Evolutionary conservation across 2,329 filamentous ascomycete species (phyloP), one percentile per base, ranked within the genome.

Genomic region (Calonectria montana): DNA sequence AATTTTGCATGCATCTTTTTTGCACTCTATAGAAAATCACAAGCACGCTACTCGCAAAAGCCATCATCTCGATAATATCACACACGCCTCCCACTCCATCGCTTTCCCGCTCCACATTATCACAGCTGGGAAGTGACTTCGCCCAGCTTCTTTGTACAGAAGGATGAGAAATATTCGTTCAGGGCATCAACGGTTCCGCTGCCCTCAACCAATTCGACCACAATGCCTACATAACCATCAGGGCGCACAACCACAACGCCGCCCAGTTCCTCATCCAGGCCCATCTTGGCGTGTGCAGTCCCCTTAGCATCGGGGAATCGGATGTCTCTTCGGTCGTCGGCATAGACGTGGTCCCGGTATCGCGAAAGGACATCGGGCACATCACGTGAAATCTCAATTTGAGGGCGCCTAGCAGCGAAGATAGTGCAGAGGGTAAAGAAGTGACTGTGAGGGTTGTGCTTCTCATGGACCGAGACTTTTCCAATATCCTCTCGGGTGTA

Each of bases 241-340:
- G 96, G 95, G 53, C 95, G 87, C 9, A 97, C 94, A 12, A 98
- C 93, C 2, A 97, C 92, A 2, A 98, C 90, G 69, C 93, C 95
- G 13, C 95, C 95, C 73, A 86, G 88, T 73, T 94, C 91, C 79
- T 93, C 87, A 74, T 93, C 89, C 29, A 98, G 82, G 0, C 96
- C 96, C 88, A 97, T 93, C 88, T 97, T 98, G 48, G 92, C 92
- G 83, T 98, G 96, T 6, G 94, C 94, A 3, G 94, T 88, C 6
- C 93, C 94, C 76, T 87, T 88, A 1, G 94, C 92, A 23, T 92
- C 87, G 0, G 93, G 91, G 1, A 94, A 92, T 8, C 90, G 87
- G 50, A 89, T 86, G 80, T 97, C 94, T 86, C 90, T 92, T 59
- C 93, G 88, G 82, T 98, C 95, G 78, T 98, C 96, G 1, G 95